Conservation (phyloP, 768 basidiomycete genomes). For the Solioccasus polychromus region DNA sequence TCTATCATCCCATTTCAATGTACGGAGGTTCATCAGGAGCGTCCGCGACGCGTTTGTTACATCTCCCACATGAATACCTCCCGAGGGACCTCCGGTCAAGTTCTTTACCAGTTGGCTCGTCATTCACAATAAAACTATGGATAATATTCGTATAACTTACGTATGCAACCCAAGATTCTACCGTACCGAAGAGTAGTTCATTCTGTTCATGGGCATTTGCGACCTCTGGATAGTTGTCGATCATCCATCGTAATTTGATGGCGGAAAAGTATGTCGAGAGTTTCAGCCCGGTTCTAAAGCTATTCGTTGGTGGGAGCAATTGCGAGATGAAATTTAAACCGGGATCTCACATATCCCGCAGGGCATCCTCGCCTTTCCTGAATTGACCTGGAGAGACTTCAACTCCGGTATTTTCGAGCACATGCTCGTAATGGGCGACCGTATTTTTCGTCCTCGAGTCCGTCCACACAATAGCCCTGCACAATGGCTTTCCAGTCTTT, state of each 20-base stretch:
- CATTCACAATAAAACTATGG: neutral
- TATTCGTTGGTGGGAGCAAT: neutral
- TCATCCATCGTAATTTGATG: conserved; percentile 96
- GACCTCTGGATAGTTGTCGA: conserved; percentile 80
- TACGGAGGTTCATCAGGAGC: conserved; percentile 80
- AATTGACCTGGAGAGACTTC: conserved; percentile 63
- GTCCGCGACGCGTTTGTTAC: conserved; percentile 97
- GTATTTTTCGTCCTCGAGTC: conserved; percentile 88
- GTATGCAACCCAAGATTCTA: conserved; percentile 96
- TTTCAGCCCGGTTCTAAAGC: conserved; percentile 79
- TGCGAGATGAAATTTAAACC: neutral
- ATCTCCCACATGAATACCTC: conserved; percentile 81
- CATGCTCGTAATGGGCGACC: conserved; percentile 76
- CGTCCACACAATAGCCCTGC: conserved; percentile 92
- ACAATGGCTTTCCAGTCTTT: conserved; percentile 83
- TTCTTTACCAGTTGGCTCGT: conserved; percentile 46
- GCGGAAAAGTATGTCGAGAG: conserved; percentile 98
- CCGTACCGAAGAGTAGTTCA: conserved; percentile 87
- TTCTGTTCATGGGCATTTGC: conserved; percentile 74
- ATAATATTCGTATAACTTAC: conserved; percentile 44
- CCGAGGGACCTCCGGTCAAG: conserved; percentile 71
- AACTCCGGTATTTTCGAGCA: conserved; percentile 71
- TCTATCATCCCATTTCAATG: conserved; percentile 77
- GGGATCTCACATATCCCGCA: conserved; percentile 66
- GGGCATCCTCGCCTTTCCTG: conserved; percentile 66